Evolutionary conservation across 805 yeast species (phyloP), one percentile per base, ranked within the genome.

Genomic region (Saturnispora dispora): DNA sequence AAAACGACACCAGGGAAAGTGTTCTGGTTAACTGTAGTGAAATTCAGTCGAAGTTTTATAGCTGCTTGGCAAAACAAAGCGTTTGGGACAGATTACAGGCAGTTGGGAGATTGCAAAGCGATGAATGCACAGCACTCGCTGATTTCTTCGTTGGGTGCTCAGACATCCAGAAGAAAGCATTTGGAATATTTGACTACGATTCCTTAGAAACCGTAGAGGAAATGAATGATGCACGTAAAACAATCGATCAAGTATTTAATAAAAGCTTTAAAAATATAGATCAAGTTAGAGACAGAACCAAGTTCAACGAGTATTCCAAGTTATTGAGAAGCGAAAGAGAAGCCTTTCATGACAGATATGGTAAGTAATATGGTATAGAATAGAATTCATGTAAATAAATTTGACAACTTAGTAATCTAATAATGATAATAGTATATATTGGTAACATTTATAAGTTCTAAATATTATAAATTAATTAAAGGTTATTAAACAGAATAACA

Each of bases 21-120:
- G 62, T 66, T 1, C 51, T 60, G 4, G 59, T 61, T 11, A 69
- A 69, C 51, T 69, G 72, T 50, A 57, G 69, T 13, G 72, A 68
- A 48, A 54, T 66, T 5, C 69, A 64, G 44, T 45, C 54, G n/a
- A 41, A 44, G 33, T 65, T 62, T 46, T 53, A 63, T 25, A 55
- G 61, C 17, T 68, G 71, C 55, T 53, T 63, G 15, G 53, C 51
- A 25, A 45, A 48, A 17, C 59, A 59, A 32, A 53, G 56, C 22
- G 47, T 55, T 2, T 47, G 61, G 39, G 55, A 55, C 13, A 52
- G 59, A 48, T 17, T 59, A 6, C 49, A 48, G 5, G 43, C 57
- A 1, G 52, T 57, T 36, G 45, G 58, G 2, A 47, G 53, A 48
- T 42, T 59, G 43, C 52, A 59, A 45, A 52, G 58, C 46, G 55